phyloP scores from a whole-genome alignment of 176 grass and related monocot species.

The Avena eriantha region DNA sequence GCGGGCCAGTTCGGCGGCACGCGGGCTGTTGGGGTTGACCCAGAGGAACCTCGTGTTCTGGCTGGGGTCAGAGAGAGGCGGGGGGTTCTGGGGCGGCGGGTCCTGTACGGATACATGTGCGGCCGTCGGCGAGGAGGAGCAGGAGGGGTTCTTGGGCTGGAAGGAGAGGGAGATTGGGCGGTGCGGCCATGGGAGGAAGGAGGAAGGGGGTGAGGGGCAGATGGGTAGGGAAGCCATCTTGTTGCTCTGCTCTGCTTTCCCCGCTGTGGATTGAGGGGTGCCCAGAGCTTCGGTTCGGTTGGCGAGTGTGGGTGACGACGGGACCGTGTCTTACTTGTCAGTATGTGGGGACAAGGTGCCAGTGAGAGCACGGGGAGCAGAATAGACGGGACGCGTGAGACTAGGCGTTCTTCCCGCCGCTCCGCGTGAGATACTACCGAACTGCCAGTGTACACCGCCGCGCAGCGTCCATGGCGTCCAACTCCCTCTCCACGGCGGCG shows the following conservation, averaged over 20 bases:
- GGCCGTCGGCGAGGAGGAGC: slow-evolving; percentile 18
- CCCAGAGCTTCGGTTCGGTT: slow-evolving; percentile 7
- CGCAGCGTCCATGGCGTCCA: neutral
- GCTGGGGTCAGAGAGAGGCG: slow-evolving; percentile 34
- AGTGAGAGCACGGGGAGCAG: neutral
- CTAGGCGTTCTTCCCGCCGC: slow-evolving; percentile 42
- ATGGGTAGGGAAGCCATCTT: slow-evolving; percentile 51
- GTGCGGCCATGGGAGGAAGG: slow-evolving; percentile 50
- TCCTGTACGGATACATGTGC: slow-evolving; percentile 67
- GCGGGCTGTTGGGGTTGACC: slow-evolving; percentile 92
- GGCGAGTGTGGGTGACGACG: slow-evolving; percentile 22
- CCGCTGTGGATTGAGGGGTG: slow-evolving; percentile 42
- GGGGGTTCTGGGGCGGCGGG: slow-evolving; percentile 35
- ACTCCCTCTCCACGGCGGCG: neutral
- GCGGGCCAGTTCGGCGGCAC: slow-evolving; percentile 49
- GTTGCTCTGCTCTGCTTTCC: slow-evolving; percentile 4
- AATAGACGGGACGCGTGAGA: neutral
- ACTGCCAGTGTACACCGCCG: slow-evolving; percentile 14
- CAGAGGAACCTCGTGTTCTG: slow-evolving; percentile 59
- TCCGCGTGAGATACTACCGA: neutral
- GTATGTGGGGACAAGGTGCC: slow-evolving; percentile 17
- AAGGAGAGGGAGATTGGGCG: slow-evolving; percentile 49
- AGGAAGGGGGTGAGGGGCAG: slow-evolving; percentile 49
- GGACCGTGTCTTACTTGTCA: slow-evolving; percentile 2
- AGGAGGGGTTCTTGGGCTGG: slow-evolving; percentile 34